Evolutionary conservation across 2,329 filamentous ascomycete genomes (phyloP).

Genomic region (Tolypocladium nubicola): DNA sequence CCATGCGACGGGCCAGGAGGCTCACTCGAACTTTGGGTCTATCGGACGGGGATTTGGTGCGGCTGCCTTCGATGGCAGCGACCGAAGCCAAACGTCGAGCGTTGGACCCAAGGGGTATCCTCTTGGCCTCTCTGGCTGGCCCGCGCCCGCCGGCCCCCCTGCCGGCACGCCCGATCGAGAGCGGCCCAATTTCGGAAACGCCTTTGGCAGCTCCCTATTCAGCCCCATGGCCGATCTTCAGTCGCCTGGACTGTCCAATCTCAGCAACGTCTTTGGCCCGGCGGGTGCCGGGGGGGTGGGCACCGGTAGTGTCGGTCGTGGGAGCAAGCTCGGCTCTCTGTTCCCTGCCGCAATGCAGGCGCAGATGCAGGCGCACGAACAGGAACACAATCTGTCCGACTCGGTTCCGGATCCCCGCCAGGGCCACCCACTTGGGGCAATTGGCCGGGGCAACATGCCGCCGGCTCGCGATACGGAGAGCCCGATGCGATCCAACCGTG

Average conservation of each 20-base stretch:
- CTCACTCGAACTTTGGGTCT: slow-evolving; percentile 40
- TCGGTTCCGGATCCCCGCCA: slow-evolving; percentile 49
- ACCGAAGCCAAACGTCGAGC: slow-evolving; percentile 89
- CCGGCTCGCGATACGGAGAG: slow-evolving; percentile 48
- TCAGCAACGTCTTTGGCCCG: slow-evolving; percentile 63
- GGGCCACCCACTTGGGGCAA: slow-evolving; percentile 52
- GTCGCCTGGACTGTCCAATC: slow-evolving; percentile 57
- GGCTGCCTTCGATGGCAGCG: slow-evolving; percentile 57
- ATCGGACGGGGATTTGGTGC: slow-evolving; percentile 39
- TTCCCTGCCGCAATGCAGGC: slow-evolving; percentile 87
- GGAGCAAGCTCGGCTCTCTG: slow-evolving; percentile 75
- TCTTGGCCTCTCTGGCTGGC: slow-evolving; percentile 52
- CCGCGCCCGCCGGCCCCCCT: slow-evolving; percentile 43
- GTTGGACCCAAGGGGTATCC: slow-evolving; percentile 68
- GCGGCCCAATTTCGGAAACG: slow-evolving; percentile 40
- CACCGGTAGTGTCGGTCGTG: slow-evolving; percentile 59
- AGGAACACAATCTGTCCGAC: slow-evolving; percentile 48
- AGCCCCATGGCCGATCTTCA: slow-evolving; percentile 68
- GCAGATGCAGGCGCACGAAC: slow-evolving; percentile 70
- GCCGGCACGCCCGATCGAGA: slow-evolving; percentile 60
- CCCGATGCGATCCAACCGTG: slow-evolving; percentile 43
- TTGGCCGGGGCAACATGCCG: slow-evolving; percentile 51
- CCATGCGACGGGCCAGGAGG: slow-evolving; percentile 31
- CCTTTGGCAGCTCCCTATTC: slow-evolving; percentile 73
- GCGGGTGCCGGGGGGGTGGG: slow-evolving; percentile 41